These are phyloP conservation scores for Alloteropsis semialata DNA, from an alignment of 176 grass and related monocot species.

Conservation along the genomic window DNA sequence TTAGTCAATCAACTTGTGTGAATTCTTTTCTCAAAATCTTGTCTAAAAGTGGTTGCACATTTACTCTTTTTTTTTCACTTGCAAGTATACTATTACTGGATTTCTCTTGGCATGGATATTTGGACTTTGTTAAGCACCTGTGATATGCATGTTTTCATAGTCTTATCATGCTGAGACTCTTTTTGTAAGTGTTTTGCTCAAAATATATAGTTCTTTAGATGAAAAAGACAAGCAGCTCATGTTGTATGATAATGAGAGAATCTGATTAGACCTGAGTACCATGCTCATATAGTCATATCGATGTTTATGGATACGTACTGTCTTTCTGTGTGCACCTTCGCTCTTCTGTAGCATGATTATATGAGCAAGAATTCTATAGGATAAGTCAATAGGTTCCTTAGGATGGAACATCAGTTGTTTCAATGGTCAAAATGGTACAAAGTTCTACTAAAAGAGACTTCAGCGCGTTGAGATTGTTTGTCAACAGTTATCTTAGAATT, in stretches of 20 bases:
- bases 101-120: background rate
- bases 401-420: background rate
- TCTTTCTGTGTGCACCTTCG: background rate
- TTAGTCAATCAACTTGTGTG: background rate
- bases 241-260: background rate
- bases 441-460: slow-evolving; percentile 8
- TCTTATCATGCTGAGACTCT: background rate
- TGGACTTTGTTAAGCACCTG: slow-evolving; percentile 1
- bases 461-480: background rate
- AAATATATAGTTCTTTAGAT: background rate
- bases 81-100: background rate
- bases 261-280: background rate
- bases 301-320: background rate
- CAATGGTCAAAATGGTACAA: background rate
- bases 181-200: background rate
- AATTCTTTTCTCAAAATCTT: slow-evolving; percentile 8
- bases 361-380: background rate
- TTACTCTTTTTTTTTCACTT: background rate
- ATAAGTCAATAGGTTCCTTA: background rate
- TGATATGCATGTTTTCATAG: background rate
- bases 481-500: slow-evolving; percentile 13
- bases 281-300: background rate
- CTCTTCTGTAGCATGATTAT: background rate
- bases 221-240: slow-evolving; percentile 6
- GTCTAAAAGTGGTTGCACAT: background rate